A percentile compares a stretch with the other conserved stretches of the same genome.
Evolutionary conservation across 352 stramenopile genomes (phyloP).

Genomic region (Globisporangium viniferum): DNA sequence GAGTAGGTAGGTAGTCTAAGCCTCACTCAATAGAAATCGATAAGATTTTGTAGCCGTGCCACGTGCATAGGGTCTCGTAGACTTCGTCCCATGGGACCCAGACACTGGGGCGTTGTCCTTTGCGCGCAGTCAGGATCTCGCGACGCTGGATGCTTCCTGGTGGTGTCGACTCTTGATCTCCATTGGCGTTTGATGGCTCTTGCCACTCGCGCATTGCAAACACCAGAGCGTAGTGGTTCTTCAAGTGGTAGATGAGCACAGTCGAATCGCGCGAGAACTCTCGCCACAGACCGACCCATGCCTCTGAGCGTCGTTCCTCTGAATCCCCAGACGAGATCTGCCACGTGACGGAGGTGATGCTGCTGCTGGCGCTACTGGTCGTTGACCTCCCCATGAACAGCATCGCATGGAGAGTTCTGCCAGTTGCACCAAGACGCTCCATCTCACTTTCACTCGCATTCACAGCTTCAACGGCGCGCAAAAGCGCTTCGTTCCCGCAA

Average conservation of each 20-base stretch:
- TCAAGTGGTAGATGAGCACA: constrained; percentile 64
- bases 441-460: neutral
- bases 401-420: neutral
- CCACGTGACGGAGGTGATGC: neutral
- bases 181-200: neutral
- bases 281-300: constrained; percentile 23
- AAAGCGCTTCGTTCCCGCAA: constrained; percentile 62
- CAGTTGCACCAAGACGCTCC: neutral
- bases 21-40: constrained; percentile 15
- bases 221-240: constrained; percentile 80
- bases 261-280: constrained; percentile 15
- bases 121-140: constrained; percentile 56
- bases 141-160: constrained; percentile 4
- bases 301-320: neutral
- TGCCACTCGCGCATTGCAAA: constrained; percentile 61
- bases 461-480: constrained; percentile 29
- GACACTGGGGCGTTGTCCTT: constrained; percentile 51
- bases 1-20: neutral
- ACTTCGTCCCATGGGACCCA: constrained; percentile 66
- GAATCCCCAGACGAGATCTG: constrained; percentile 11
- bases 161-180: neutral
- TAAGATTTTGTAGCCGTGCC: constrained; percentile 66
- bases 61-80: constrained; percentile 46
- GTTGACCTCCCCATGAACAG: constrained; percentile 12
- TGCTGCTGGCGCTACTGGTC: neutral